Base-by-base conservation (phyloP, 176 grass and related monocot genomes). In the Melocanna baccifera region DNA sequence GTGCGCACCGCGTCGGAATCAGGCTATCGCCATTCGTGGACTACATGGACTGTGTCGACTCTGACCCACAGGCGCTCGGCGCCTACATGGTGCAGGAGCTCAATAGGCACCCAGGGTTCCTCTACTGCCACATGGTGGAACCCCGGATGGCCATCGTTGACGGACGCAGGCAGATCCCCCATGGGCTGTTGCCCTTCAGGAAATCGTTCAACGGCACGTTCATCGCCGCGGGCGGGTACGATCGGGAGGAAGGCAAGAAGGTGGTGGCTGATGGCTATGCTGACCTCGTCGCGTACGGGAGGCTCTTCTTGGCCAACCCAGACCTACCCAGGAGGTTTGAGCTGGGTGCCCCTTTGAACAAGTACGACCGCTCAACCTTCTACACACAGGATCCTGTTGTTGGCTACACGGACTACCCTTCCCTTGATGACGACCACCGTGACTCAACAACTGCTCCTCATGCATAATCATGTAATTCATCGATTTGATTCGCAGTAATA, bases 51-150 rank as follows among this genome's bases (percentile, higher is more conserved):
- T 89, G 83, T 4, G 56, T 76, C 6, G 83, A 89, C 4, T 89
- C 83, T 0, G 13, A 86, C 0, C 88, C 83, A 0, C 32, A 43
- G 0, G 77, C 71, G 2, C 83, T 89, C 3, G 83, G 71, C 0
- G 3, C 48, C 0, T 86, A 89, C 32, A 86, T 81, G 83, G 45
- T 85, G 0, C 77, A 43, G 1, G 83, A 89, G 0, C 77, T 89
- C 0, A 89, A 85, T 19, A 81, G 19, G 13, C 62, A 85, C 6
- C 62, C 22, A 0, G 69, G 77, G 0, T 85, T 89, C 2, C 77
- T 85, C 77, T 85, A 85, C 19, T 89, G 77, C 1, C 77, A 89
- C 13, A 89, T 89, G 88, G 71, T 89, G 1, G 88, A 89, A 22
- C 88, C 88, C 0, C 1, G 88, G 6, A 85, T 89, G 87, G 62